Evolutionary conservation across 139 green algal genomes (phyloP), one percentile per base, ranked within the genome.

Genomic region (Chlorella sp.): DNA sequence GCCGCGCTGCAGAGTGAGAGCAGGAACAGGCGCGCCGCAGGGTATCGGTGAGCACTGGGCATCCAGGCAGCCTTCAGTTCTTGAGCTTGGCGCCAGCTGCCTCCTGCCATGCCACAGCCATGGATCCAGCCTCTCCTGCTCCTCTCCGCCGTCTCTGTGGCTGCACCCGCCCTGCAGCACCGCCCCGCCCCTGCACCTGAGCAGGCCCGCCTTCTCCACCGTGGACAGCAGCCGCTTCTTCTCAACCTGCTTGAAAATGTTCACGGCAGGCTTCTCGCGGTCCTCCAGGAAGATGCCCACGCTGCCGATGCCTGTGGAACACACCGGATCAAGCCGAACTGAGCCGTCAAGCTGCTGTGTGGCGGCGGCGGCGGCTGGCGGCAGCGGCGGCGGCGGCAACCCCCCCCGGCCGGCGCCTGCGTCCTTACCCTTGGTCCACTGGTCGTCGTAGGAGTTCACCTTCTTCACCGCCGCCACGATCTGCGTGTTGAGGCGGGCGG

Each of bases 181-280:
- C n/a, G n/a, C n/a, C n/a, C n/a, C n/a, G n/a, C n/a, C n/a, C n/a
- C 44, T 9, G 44, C 44, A 82, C 69, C 26, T 89, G 18, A 94
- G 93, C 36, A 93, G 83, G 1, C 94, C 94, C 71, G 92, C 67
- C 38, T 95, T 88, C 92, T 98, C 95, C 85, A 97, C 95, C n/a
- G 90, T 92, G 81, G 90, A 94, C 41, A 95, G 84, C 81, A 98
- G 74, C 88, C 97, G 95, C 89, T 97, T 96, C 51, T 91, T 69
- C 91, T 98, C 94, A 39, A 96, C 92, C 70, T 39, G 68, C 81
- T 80, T 72, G 32, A 86, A 85, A 68, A 86, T 78, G 47, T 89
- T 88, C 28, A 91, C 81, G 20, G 78, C 68, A 2, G 83, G 79
- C 68, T 88, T 86, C 56, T 92, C 88, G 0, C 79, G 82, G 64